phyloP scores from a whole-genome alignment of 179 eudicot genomes.

The Beta corolliflora region DNA sequence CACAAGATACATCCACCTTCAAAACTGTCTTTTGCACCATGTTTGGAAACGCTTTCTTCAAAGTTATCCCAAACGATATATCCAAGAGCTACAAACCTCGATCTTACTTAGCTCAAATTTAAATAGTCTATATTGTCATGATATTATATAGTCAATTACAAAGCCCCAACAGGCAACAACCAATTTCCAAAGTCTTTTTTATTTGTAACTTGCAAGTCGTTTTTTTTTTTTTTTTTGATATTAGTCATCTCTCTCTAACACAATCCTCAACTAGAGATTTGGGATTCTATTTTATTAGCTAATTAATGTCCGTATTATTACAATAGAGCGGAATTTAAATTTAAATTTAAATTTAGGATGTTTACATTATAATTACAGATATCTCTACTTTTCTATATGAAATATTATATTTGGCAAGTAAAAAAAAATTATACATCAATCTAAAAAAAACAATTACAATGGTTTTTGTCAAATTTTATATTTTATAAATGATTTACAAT shows the following conservation, averaged over 20 bases:
- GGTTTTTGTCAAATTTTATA: too few relatives aligned
- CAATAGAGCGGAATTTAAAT: too few relatives aligned
- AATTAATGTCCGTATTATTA: too few relatives aligned
- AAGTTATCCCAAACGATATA: not conserved
- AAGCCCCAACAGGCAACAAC: conserved; percentile 7
- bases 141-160: not conserved
- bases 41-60: too few relatives aligned
- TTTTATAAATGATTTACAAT: too few relatives aligned
- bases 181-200: not conserved
- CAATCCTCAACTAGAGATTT: not conserved
- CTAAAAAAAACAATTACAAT: too few relatives aligned
- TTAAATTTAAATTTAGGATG: too few relatives aligned
- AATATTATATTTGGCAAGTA: too few relatives aligned
- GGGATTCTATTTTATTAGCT: not conserved
- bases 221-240: not conserved
- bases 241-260: conserved; percentile 8
- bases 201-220: not conserved
- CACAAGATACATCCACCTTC: conserved; percentile 34
- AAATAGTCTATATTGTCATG: conserved; percentile 4
- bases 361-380: too few relatives aligned
- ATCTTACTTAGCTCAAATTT: not conserved
- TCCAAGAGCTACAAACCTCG: not conserved
- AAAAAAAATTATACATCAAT: too few relatives aligned
- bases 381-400: too few relatives aligned
- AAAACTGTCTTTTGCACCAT: conserved; percentile 35